Conservation (phyloP, 805 yeast species). For the Metschnikowia henanensis region DNA sequence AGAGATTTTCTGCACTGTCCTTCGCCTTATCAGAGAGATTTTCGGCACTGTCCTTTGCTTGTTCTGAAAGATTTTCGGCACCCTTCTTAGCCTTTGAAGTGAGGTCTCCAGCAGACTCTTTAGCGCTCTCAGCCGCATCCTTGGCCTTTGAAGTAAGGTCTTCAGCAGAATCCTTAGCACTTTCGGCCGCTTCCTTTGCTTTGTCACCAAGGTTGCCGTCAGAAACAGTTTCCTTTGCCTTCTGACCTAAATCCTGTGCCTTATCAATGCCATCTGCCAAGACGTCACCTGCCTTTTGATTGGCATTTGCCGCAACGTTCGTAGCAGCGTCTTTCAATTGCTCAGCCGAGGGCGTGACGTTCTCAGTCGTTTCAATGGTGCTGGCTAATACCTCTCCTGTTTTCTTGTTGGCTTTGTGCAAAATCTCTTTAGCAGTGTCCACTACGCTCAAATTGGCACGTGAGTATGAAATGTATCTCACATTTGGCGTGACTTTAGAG, state of each 20-base stretch:
- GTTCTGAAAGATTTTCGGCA: too few species aligned
- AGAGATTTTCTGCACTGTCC: background rate
- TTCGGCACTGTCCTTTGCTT: background rate
- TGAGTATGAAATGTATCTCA: slow-evolving; percentile 13
- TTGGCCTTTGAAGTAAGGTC: slow-evolving; percentile 16
- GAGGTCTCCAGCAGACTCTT: slow-evolving; percentile 14
- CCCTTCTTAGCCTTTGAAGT: slow-evolving; percentile 13
- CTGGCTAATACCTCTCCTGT: slow-evolving; percentile 44
- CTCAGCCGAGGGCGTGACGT: slow-evolving; percentile 21
- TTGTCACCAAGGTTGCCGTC: slow-evolving; percentile 4
- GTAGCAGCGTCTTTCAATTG: slow-evolving; percentile 23
- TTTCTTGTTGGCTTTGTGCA: slow-evolving; percentile 33
- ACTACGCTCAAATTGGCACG: slow-evolving; percentile 24
- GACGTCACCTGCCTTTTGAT: slow-evolving; percentile 32
- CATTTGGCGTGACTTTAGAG: slow-evolving; percentile 8
- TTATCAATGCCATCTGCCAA: slow-evolving; percentile 34
- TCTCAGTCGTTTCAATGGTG: slow-evolving; percentile 39
- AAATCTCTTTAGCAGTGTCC: slow-evolving; percentile 37
- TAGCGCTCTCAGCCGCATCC: slow-evolving; percentile 14
- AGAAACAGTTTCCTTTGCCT: slow-evolving; percentile 10
- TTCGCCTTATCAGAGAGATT: background rate
- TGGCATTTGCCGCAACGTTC: slow-evolving; percentile 21
- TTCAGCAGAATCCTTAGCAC: slow-evolving; percentile 8
- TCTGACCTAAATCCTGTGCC: slow-evolving; percentile 19
- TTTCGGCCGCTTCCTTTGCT: slow-evolving; percentile 3